Conservation (phyloP, 768 basidiomycete genomes). For the Tylopilus felleus region DNA sequence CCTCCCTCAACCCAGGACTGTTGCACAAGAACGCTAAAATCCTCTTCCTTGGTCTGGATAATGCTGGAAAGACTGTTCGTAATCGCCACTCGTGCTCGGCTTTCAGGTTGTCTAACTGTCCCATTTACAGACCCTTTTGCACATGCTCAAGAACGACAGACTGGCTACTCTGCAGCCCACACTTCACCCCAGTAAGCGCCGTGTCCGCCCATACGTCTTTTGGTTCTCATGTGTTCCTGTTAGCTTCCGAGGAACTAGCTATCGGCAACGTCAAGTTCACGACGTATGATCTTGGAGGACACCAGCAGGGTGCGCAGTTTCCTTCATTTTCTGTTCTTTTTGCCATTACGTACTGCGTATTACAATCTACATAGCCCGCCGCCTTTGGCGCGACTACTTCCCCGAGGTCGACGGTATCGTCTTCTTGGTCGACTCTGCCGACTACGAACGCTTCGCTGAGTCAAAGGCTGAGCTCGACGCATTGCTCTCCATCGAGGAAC, state of each 20-base stretch:
- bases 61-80: conserved; percentile 96
- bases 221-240: conserved; percentile 7
- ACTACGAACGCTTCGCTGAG: conserved; percentile 94
- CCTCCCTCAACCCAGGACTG: conserved; percentile 51
- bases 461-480: conserved; percentile 97
- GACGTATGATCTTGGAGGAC: conserved; percentile 96
- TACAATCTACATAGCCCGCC: conserved; percentile 59
- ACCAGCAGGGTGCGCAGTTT: conserved; percentile 74
- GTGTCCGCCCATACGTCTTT: neutral
- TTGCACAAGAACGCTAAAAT: conserved; percentile 99
- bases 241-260: conserved; percentile 97
- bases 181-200: conserved; percentile 87
- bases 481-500: conserved; percentile 91
- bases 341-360: neutral
- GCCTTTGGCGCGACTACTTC: conserved; percentile 99
- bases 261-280: conserved; percentile 99
- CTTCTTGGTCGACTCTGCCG: conserved; percentile 96
- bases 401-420: conserved; percentile 99
- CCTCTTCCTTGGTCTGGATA: conserved; percentile 97
- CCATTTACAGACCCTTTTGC: conserved; percentile 73
- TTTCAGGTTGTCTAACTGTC: conserved; percentile 2
- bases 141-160: conserved; percentile 99
- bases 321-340: neutral
- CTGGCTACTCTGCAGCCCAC: conserved; percentile 97
- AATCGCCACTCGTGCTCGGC: neutral